Conservation (phyloP, 1,284 basidiomycete species). For the Sporisorium sorghi region DNA sequence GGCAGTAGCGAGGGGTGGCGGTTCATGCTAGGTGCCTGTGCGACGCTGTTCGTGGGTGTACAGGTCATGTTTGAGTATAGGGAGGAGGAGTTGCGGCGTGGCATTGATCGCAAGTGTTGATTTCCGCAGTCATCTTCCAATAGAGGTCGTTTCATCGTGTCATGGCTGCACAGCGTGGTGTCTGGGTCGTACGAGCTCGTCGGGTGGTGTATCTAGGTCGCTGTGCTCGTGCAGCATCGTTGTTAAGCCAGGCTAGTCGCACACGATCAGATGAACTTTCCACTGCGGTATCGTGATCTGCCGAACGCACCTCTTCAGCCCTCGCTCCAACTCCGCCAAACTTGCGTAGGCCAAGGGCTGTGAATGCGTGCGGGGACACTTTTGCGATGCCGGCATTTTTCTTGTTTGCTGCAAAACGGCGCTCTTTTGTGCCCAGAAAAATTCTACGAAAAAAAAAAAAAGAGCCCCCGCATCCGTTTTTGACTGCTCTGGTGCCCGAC, state of each 20-base stretch:
- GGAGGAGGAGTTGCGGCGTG: slow-evolving; percentile 52
- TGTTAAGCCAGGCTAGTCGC: no score
- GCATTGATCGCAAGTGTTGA: slow-evolving; percentile 54
- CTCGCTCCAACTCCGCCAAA: background rate
- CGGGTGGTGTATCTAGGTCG: no score
- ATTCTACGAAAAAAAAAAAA: no score
- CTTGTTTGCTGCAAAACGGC: no score
- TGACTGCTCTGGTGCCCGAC: background rate
- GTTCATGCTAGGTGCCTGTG: slow-evolving; percentile 77
- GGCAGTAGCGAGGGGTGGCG: slow-evolving; percentile 77
- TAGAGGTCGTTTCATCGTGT: background rate
- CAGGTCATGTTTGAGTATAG: slow-evolving; percentile 82
- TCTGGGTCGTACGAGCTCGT: no score
- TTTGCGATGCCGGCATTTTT: background rate
- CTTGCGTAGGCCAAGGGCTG: background rate
- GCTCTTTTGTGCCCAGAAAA: no score
- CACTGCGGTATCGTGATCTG: background rate
- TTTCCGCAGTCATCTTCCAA: background rate
- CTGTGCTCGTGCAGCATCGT: no score
- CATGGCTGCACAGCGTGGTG: background rate
- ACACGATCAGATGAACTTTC: background rate
- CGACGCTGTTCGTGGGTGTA: slow-evolving; percentile 81
- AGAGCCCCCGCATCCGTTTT: background rate
- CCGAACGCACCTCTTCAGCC: background rate
- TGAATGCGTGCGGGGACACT: slow-evolving; percentile 8